Base-by-base conservation (phyloP, 2,329 filamentous ascomycete species). In the Chaetothyriales sp. region DNA sequence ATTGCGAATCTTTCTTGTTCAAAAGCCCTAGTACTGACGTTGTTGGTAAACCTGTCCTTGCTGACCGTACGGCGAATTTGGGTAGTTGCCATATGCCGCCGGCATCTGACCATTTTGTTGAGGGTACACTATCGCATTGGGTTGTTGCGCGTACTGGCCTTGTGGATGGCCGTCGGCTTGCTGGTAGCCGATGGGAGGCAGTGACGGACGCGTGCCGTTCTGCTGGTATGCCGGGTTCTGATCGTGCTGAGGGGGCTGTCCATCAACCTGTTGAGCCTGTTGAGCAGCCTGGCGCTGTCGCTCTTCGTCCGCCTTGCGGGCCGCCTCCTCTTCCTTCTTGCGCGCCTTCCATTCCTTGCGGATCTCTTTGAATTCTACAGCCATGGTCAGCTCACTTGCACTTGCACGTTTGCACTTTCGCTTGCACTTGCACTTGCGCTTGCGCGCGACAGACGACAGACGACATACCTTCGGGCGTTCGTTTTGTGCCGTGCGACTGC, bases 331-430 rank as follows among this genome's bases (percentile, higher is more conserved):
- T 68, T 97, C 92, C 86, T 98, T 98, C 80, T 97, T 97, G 64
- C 92, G 88, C 43, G 87, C 86, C 74, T 97, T 98, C 92, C 92
- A 98, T 66, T 97, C 90, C 67, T 97, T 97, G 58, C 92, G 86
- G 55, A 97, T 95, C 65, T 98, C 92, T 68, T 98, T 98, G 73
- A 98, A 97, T 69, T 97, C 92, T 97, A 43, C 28, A 19, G 5
- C 15, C 43, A 13, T 15, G 10, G 33, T 40, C 33, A 40, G 33
- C 19, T 46, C 18, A 46, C 3, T 7, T 19, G n/a, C 15, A 15
- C 1, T 40, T 40, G 33, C 33, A 40, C 5, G 2, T 9, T 5
- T 44, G 43, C n/a, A n/a, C 19, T 18, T 18, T 44, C 18, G 6
- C 45, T 20, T 48, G 5, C 18, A 2, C 43, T 15, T 25, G 18